Evolutionary conservation across 768 basidiomycete genomes (phyloP), one percentile per base, ranked within the genome.

Genomic region (Gautieria morchelliformis): DNA sequence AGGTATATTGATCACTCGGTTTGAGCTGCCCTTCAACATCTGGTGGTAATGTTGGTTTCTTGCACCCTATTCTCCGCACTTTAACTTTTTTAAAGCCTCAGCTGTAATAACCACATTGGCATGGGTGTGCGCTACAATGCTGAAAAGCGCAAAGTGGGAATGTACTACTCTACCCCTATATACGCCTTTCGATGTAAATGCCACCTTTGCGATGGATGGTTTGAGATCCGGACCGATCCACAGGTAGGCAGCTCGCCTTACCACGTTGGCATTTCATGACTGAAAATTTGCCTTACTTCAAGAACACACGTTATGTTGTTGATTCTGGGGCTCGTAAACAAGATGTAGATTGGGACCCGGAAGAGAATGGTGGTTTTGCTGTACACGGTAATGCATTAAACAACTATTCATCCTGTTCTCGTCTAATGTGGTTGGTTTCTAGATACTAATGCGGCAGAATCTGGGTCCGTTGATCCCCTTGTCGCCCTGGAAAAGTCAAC

Each of bases 111-210:
- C 63, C 96, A 98, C 72, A 91, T 99, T 52, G 96, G 96, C 11
- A 96, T 96, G 82, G 96, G 96, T 22, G 96, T 99, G 1, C 89
- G 96, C n/a, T 99, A 97, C 76, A 99, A 99, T 63, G 96, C 96
- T 0, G 94, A 98, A 71, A 99, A 99, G 81, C 88, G 88, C 75
- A 97, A 95, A 70, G 81, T 97, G 35, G 96, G 96, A 14, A 83
- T 81, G 58, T 99, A 99, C 71, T 93, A 87, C 67, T 90, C 91
- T 6, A 97, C 94, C 0, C 89, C 93, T 10, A 97, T 99, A 55
- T 98, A 75, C 67, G 89, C 86, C 6, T 99, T 99, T 69, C 80
- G 93, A 47, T 98, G 96, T 72, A 99, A 99, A 79, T 99, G 95
- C 66, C 94, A 97, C 69, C 72, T 97, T 1, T 98, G 96, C 66